Base-by-base conservation (phyloP, 2,329 filamentous ascomycete genomes). In the Fusarium subtropicale region DNA sequence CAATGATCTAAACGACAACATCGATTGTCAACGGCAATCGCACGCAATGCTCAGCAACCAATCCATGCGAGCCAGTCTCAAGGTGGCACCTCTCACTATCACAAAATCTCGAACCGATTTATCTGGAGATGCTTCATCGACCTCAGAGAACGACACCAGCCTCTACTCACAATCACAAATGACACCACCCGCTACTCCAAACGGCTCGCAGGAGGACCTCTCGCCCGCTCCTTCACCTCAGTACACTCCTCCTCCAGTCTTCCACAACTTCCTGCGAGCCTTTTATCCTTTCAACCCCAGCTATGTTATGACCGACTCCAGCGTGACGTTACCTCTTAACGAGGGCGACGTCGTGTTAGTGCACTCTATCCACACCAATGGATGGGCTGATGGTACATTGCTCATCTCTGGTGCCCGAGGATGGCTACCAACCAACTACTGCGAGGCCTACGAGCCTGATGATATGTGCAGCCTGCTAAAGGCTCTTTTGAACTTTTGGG, bases 381-480 rank as follows among this genome's bases (percentile, higher is more conserved):
- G 96, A 72, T 99, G 96, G 96, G 96, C 96, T 33, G 96, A 99
- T 79, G 96, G 96, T 53, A 99, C 96, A 1, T 84, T 97, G 41
- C 82, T 99, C 65, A 87, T 91, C 26, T 93, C 94, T 4, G 95
- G 95, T 28, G 91, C 92, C 52, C 88, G 96, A 72, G 96, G 96
- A 67, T 99, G 96, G 96, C 84, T 99, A 64, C 96, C 96, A 4
- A 99, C 96, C 11, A 99, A 99, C 80, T 99, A 98, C 79, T 99
- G 96, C 83, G 94, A 97, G 77, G 87, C 93, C 12, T 99, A 97
- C 78, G 93, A 97, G 71, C 93, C 95, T 46, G 88, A 93, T 24
- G 90, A 94, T 68, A 94, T 98, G 85, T 88, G 90, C 56, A 94
- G 89, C 68, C 85, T 99, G 24, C 84, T 99, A 36, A 94, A 93